phyloP scores from a whole-genome alignment of 768 basidiomycete genomes.

The Candolleomyces eurysporus region DNA sequence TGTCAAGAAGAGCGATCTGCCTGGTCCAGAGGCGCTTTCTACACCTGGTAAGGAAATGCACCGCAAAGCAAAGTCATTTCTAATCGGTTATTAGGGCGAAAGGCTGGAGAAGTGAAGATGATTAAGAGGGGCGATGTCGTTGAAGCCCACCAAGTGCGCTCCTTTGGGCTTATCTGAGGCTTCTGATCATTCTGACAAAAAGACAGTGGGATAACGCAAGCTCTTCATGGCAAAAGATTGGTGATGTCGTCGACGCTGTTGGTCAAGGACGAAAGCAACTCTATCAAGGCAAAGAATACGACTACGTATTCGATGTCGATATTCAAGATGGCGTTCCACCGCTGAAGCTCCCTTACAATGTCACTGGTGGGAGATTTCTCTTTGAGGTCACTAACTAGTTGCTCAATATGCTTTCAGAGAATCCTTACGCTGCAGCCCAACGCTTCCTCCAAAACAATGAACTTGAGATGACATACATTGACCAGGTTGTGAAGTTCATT shows the following conservation, averaged over 20 bases:
- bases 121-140: constrained; percentile 75
- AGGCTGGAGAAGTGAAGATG: constrained; percentile 93
- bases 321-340: constrained; percentile 91
- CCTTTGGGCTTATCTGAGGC: neutral
- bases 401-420: constrained; percentile 52
- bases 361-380: constrained; percentile 52
- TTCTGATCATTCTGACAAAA: constrained; percentile 7
- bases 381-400: no score
- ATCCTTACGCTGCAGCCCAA: constrained; percentile 87
- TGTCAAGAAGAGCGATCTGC: constrained; percentile 88
- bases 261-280: constrained; percentile 88
- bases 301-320: constrained; percentile 99
- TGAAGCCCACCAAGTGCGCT: constrained; percentile 83
- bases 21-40: constrained; percentile 77
- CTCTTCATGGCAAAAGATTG: constrained; percentile 86
- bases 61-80: neutral
- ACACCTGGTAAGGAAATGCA: constrained; percentile 53
- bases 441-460: constrained; percentile 84
- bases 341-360: constrained; percentile 92
- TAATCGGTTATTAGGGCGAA: constrained; percentile 58
- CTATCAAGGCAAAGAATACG: constrained; percentile 93
- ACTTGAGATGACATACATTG: constrained; percentile 77
- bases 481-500: constrained; percentile 91
- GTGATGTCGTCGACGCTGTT: constrained; percentile 94
- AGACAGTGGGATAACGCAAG: constrained; percentile 75